Conservation (phyloP, 2,329 filamentous ascomycete genomes). For the Penicillium palitans region DNA sequence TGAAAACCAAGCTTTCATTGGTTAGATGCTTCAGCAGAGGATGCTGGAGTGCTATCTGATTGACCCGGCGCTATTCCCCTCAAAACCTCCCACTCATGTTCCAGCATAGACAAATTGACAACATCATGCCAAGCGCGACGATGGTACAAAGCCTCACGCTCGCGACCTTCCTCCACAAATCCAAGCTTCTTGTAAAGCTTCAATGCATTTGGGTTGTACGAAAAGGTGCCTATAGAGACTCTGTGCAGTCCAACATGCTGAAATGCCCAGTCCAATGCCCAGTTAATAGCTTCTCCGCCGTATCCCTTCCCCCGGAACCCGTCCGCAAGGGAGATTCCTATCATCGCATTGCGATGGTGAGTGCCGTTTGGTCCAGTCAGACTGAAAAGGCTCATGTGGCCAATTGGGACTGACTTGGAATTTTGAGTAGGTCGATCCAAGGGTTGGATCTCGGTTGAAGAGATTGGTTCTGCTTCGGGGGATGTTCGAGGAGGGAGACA, state of each 20-base stretch:
- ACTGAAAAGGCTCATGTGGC: background rate
- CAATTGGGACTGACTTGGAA: background rate
- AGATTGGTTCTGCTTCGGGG: background rate
- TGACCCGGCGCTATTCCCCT: background rate
- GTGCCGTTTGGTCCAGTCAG: background rate
- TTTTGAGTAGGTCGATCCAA: background rate
- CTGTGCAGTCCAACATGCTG: conserved; percentile 11
- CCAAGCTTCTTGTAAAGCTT: conserved; percentile 16
- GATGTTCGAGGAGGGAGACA: background rate
- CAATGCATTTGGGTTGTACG: conserved; percentile 10
- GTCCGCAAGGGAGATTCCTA: conserved; percentile 7
- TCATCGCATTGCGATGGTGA: conserved; percentile 5
- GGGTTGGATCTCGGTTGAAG: background rate
- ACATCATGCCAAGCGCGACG: conserved; percentile 17
- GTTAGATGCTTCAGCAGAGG: background rate
- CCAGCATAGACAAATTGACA: conserved; percentile 6
- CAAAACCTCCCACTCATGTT: conserved; percentile 8
- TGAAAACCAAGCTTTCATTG: background rate
- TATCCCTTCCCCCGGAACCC: conserved; percentile 7
- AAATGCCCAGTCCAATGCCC: conserved; percentile 18
- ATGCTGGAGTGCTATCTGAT: background rate
- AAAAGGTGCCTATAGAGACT: conserved; percentile 5
- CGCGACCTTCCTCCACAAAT: conserved; percentile 17
- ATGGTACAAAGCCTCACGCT: conserved; percentile 14
- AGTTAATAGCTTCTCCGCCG: conserved; percentile 18